Evolutionary conservation across 2,329 filamentous ascomycete genomes (phyloP).

Genomic region (Cladosporium sp.): DNA sequence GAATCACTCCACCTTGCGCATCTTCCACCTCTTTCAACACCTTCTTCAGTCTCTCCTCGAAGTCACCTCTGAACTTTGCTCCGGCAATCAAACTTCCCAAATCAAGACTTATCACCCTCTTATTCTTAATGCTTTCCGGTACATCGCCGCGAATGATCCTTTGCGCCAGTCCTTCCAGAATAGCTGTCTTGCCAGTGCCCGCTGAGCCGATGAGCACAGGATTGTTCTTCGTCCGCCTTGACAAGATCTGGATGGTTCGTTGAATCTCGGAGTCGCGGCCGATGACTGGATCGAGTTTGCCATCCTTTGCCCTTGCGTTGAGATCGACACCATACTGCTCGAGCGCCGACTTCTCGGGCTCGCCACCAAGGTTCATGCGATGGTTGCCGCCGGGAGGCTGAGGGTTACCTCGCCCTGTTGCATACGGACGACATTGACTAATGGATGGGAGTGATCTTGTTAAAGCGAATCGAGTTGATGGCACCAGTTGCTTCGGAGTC

Average conservation of each 20-base stretch:
- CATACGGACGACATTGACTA: conserved; percentile 37
- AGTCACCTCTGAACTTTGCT: conserved; percentile 91
- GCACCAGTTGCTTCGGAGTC: background rate
- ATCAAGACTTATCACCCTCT: conserved; percentile 80
- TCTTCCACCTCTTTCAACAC: conserved; percentile 88
- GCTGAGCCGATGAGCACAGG: conserved; percentile 89
- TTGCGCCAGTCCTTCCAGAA: conserved; percentile 82
- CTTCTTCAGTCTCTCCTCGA: conserved; percentile 87
- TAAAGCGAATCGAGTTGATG: background rate
- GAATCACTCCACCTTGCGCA: conserved; percentile 79
- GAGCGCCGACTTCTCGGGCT: conserved; percentile 73
- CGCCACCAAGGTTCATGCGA: conserved; percentile 80
- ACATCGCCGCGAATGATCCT: conserved; percentile 89
- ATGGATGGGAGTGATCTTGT: conserved; percentile 5
- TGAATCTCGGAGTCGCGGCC: conserved; percentile 88
- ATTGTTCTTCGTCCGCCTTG: conserved; percentile 89
- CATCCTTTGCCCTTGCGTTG: conserved; percentile 74
- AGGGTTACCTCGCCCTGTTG: conserved; percentile 53
- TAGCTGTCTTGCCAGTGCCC: conserved; percentile 89
- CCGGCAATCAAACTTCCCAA: conserved; percentile 90
- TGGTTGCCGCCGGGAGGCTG: conserved; percentile 89
- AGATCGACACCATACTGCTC: conserved; percentile 90
- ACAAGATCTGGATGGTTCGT: conserved; percentile 88
- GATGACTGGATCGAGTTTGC: conserved; percentile 93
- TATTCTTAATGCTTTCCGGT: conserved; percentile 92